Evolutionary conservation across 257 asterid genomes (phyloP).

Genomic region (Capsicum chinense): DNA sequence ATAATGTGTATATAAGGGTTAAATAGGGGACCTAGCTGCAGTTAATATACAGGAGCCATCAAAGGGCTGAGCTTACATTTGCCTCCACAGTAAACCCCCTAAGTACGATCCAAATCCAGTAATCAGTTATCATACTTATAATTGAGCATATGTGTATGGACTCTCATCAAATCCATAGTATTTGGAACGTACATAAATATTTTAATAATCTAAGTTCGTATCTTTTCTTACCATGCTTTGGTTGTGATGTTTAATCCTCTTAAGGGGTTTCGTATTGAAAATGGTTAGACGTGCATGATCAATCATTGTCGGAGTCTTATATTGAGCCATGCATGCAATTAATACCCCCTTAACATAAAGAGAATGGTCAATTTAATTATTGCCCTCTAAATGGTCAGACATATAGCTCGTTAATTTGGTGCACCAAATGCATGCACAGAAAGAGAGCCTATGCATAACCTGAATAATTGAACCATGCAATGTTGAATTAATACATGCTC

Average conservation of each 20-base stretch:
- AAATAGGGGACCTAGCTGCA: not conserved
- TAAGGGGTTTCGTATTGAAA: not conserved
- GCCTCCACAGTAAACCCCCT: not conserved
- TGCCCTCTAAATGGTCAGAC: not conserved
- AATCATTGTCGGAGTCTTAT: not conserved
- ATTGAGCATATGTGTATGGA: not conserved
- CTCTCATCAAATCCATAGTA: not conserved
- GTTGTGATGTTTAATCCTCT: conserved; percentile 3
- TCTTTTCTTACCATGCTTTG: not conserved
- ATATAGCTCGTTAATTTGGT: not conserved
- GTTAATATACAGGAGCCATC: too few relatives aligned
- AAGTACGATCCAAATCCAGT: too few relatives aligned
- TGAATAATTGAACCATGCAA: not conserved
- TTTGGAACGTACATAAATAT: too few relatives aligned
- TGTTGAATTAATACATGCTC: not conserved
- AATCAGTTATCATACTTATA: too few relatives aligned
- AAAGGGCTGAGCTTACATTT: not conserved
- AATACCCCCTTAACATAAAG: not conserved
- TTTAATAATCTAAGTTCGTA: not conserved
- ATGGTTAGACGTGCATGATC: not conserved
- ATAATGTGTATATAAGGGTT: not conserved
- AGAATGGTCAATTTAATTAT: not conserved
- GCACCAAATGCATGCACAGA: conserved; percentile 5
- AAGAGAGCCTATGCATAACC: not conserved
- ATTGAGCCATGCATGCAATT: not conserved